Percentiles rank a stretch among this genome's conserved stretches.
phyloP scores from a whole-genome alignment of 129 eudicot genomes.

The Solidago caesia region DNA sequence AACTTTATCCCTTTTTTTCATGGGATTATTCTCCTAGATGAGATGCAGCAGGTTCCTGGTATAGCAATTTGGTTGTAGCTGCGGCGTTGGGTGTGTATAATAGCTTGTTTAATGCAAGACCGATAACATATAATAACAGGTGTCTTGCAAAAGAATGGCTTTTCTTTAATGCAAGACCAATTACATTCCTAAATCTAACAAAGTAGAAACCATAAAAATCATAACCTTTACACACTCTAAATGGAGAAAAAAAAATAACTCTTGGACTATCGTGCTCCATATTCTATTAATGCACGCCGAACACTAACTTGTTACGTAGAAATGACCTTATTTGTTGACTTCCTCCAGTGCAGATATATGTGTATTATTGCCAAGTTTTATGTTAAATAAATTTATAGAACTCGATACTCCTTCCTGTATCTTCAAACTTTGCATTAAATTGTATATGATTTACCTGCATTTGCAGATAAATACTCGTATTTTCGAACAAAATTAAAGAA shows the following conservation, averaged over 20 bases:
- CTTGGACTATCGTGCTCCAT: not conserved
- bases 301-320: not conserved
- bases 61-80: too few species aligned
- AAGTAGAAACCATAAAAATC: too few species aligned
- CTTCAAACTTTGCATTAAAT: not conserved
- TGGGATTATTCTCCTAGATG: too few species aligned
- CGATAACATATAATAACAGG: too few species aligned
- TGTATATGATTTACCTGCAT: constrained; percentile 19
- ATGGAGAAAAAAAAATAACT: not conserved
- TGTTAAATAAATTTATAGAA: not conserved
- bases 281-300: not conserved
- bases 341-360: not conserved
- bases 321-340: not conserved
- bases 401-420: constrained; percentile 2
- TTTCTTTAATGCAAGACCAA: too few species aligned
- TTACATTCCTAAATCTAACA: too few species aligned
- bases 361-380: not conserved
- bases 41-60: too few species aligned
- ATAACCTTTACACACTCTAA: too few species aligned
- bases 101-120: too few species aligned
- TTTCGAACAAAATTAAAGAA: not conserved
- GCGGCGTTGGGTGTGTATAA: too few species aligned
- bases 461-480: constrained; percentile 22
- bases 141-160: too few species aligned
- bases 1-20: too few species aligned